These are phyloP conservation scores for Tulasnella sp. DNA, from an alignment of 768 basidiomycete genomes.

Conservation along the genomic window DNA sequence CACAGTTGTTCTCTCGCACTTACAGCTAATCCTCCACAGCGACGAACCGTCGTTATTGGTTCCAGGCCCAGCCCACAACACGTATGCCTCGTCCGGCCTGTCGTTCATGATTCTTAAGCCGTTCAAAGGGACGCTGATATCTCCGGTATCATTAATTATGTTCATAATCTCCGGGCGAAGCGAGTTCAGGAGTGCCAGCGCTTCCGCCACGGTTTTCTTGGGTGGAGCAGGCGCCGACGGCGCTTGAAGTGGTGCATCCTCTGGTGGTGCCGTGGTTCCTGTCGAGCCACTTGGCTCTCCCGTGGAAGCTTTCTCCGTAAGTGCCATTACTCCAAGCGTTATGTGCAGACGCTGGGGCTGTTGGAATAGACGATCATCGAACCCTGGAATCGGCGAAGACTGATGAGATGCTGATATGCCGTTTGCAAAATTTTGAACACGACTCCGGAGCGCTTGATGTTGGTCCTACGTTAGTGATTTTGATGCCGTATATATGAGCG, in stretches of 20 bases:
- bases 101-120: conserved; percentile 18
- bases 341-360: background rate
- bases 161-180: conserved; percentile 16
- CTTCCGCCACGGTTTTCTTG: conserved; percentile 24
- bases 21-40: conserved; percentile 30
- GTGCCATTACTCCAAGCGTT: conserved; percentile 27
- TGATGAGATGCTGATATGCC: conserved; percentile 23
- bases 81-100: conserved; percentile 14
- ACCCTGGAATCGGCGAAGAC: conserved; percentile 13
- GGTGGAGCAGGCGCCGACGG: background rate
- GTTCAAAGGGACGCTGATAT: conserved; percentile 1
- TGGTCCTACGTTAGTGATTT: conserved; percentile 13
- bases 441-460: conserved; percentile 33
- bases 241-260: background rate
- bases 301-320: conserved; percentile 23
- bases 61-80: conserved; percentile 20
- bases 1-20: background rate
- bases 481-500: background rate
- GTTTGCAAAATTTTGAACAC: conserved; percentile 33
- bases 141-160: background rate
- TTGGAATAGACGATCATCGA: conserved; percentile 23
- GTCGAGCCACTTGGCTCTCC: background rate
- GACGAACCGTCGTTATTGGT: background rate
- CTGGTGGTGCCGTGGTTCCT: background rate
- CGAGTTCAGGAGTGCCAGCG: conserved; percentile 25